Evolutionary conservation across 2,329 filamentous ascomycete species (phyloP).

Genomic region (Mariannaea elegans): DNA sequence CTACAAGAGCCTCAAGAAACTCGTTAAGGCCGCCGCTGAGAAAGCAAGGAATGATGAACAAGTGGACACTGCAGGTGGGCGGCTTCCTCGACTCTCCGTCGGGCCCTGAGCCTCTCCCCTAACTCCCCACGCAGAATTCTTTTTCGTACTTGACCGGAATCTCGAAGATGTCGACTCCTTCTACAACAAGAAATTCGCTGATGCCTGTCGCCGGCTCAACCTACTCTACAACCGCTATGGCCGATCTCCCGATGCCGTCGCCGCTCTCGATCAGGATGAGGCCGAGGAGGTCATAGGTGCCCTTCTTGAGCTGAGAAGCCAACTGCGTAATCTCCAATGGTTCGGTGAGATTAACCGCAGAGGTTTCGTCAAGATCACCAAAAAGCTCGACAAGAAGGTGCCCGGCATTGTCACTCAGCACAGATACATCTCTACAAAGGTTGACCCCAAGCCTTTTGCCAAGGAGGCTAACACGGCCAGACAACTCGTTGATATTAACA

Average conservation of each 20-base stretch:
- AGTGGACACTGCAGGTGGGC: constrained; percentile 90
- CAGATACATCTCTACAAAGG: constrained; percentile 88
- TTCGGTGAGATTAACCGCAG: constrained; percentile 96
- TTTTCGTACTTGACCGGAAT: constrained; percentile 95
- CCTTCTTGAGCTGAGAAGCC: constrained; percentile 85
- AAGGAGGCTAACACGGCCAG: constrained; percentile 67
- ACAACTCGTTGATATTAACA: constrained; percentile 75
- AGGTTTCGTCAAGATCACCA: constrained; percentile 98
- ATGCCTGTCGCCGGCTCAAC: constrained; percentile 83
- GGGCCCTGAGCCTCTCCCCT: constrained; percentile 43
- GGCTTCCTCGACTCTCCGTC: constrained; percentile 43
- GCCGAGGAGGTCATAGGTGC: constrained; percentile 90
- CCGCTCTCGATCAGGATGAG: constrained; percentile 86
- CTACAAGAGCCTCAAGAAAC: constrained; percentile 92
- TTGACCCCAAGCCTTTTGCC: constrained; percentile 88
- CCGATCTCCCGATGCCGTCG: constrained; percentile 71
- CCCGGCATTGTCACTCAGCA: constrained; percentile 79
- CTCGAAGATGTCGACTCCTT: constrained; percentile 96
- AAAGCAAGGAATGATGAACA: constrained; percentile 74
- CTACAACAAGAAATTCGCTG: constrained; percentile 94
- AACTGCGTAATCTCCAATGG: constrained; percentile 93
- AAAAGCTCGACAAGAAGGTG: constrained; percentile 97
- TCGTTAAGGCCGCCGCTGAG: constrained; percentile 83
- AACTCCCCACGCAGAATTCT: constrained; percentile 77
- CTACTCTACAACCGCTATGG: constrained; percentile 91